phyloP scores from a whole-genome alignment of 2,329 filamentous ascomycete genomes.

The Clonostachys sp. region DNA sequence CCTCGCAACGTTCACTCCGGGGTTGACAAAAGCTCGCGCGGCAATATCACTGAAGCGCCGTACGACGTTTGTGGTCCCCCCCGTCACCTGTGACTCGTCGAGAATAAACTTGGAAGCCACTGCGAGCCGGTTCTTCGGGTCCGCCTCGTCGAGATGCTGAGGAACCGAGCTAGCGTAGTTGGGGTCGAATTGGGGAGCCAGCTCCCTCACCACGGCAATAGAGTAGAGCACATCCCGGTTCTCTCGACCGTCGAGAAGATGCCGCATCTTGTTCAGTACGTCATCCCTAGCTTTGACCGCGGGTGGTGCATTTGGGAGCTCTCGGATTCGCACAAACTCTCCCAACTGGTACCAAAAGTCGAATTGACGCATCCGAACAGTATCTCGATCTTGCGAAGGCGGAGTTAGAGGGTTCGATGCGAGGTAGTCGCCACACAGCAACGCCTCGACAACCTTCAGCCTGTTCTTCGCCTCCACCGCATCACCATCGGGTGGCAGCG shows the following conservation, averaged over 20 bases:
- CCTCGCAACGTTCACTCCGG: constrained; percentile 41
- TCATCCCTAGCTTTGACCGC: constrained; percentile 55
- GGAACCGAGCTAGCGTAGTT: constrained; percentile 54
- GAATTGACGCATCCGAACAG: constrained; percentile 56
- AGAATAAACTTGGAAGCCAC: constrained; percentile 68
- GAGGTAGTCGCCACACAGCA: constrained; percentile 70
- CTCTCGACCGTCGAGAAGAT: constrained; percentile 73
- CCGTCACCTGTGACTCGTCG: constrained; percentile 55
- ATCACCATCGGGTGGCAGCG: constrained; percentile 51
- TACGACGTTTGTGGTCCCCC: constrained; percentile 72
- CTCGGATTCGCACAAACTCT: constrained; percentile 58
- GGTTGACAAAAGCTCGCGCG: constrained; percentile 30
- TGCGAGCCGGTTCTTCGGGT: constrained; percentile 60
- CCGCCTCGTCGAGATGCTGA: constrained; percentile 60
- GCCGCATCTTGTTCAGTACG: constrained; percentile 60
- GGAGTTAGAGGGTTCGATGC: constrained; percentile 48
- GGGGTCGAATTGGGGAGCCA: constrained; percentile 43
- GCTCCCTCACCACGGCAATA: constrained; percentile 73
- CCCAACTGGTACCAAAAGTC: constrained; percentile 82
- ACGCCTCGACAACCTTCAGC: constrained; percentile 69
- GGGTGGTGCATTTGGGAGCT: constrained; percentile 21
- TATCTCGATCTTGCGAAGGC: constrained; percentile 44
- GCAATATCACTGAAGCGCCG: constrained; percentile 67
- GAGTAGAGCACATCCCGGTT: constrained; percentile 90
- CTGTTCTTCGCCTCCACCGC: constrained; percentile 62